Base-by-base conservation (phyloP, 192 early-diverging fungal species). In the Backusella parvicylindrica region DNA sequence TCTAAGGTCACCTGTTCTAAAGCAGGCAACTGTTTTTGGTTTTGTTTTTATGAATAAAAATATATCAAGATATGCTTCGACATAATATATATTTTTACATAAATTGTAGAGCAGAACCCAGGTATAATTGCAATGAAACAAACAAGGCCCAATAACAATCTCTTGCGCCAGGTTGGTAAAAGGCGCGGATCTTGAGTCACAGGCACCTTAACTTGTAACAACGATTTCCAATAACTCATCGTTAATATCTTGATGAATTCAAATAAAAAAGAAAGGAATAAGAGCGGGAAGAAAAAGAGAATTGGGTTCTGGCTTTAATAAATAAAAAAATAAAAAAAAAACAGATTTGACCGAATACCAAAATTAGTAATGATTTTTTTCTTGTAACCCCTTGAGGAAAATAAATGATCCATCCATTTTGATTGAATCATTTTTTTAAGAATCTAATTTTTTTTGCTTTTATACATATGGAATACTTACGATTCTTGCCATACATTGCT, bases 21-120 rank as follows among this genome's bases (percentile, higher is more conserved):
- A 28, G 74, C 79, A 32, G 64, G 79, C 30, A 72, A 66, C 79
- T 75, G 28, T 68, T 5, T 43, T 35, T 63, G 41, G 6, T 40
- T 38, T 32, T 70, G 32, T 56, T n/a, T n/a, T n/a, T n/a, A 35
- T 30, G 49, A 11, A 12, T 31, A 6, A 16, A 26, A 68, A 75
- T 66, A 73, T 26, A n/a, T 69, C 16, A 49, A 26, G 16, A 50
- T 30, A 30, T 37, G 18, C 38, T 38, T 28, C 28, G 13, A 33
- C 28, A n/a, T n/a, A 12, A 5, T 77, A 9, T 35, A 16, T 38
- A 72, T 28, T 30, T 47, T 75, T 68, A 80, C 74, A 60, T 75
- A 75, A 33, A 75, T 75, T 32, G 79, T 80, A n/a, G 79, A 80
- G 32, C 79, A 80, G 49, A 80, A 80, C 0, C 79, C 79, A 56